Conservation (phyloP, 805 yeast genomes). For the Hanseniaspora guilliermondii region DNA sequence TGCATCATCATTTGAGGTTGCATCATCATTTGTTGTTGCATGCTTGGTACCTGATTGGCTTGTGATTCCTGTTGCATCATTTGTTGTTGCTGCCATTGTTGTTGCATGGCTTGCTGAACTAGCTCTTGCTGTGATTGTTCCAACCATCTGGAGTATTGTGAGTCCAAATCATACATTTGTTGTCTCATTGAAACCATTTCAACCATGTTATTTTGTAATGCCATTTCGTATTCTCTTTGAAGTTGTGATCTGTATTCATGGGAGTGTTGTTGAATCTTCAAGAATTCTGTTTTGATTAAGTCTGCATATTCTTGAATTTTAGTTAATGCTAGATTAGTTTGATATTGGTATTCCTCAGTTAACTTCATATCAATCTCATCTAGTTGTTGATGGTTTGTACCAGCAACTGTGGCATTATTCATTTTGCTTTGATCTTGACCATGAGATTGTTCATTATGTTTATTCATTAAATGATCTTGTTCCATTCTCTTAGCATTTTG, state of each 20-base stretch:
- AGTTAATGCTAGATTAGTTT: constrained; percentile 14
- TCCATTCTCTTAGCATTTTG: constrained; percentile 2
- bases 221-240: constrained; percentile 14
- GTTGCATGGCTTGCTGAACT: constrained; percentile 17
- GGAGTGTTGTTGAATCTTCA: constrained; percentile 18
- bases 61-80: constrained; percentile 16
- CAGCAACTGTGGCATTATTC: constrained; percentile 17
- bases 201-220: constrained; percentile 12
- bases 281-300: constrained; percentile 9
- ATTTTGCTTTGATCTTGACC: neutral
- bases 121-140: constrained; percentile 16
- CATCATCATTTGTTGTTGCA: neutral
- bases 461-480: constrained; percentile 5
- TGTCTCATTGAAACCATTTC: constrained; percentile 12
- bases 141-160: constrained; percentile 13
- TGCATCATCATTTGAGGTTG: constrained; percentile 14
- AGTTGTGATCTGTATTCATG: constrained; percentile 20
- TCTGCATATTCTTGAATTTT: constrained; percentile 17
- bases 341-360: constrained; percentile 21
- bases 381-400: constrained; percentile 1
- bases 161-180: constrained; percentile 13
- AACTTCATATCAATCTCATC: neutral
- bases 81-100: constrained; percentile 14
- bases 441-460: neutral
- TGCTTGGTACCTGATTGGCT: constrained; percentile 6